These are phyloP conservation scores for Xenosphaeropsis pyriputrescens DNA, from an alignment of 2,329 filamentous ascomycete genomes.

Conservation along the genomic window DNA sequence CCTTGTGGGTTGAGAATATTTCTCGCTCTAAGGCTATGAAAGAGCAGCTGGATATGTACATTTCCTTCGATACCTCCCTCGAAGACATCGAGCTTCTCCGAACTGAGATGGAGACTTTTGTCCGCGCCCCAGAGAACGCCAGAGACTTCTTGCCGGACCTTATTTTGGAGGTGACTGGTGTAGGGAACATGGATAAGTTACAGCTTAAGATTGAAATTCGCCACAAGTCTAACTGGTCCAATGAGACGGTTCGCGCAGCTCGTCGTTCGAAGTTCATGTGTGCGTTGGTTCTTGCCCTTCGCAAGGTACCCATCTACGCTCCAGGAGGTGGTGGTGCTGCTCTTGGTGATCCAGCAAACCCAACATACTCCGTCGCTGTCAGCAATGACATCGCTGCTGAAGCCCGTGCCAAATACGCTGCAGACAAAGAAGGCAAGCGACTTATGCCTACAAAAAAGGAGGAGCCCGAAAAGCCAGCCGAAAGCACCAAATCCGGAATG, in stretches of 20 bases:
- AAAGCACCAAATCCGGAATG: too few species aligned
- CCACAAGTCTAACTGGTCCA: slow-evolving; percentile 88
- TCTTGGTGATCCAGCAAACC: slow-evolving; percentile 56
- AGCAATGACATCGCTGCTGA: slow-evolving; percentile 50
- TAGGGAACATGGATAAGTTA: slow-evolving; percentile 80
- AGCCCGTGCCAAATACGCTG: slow-evolving; percentile 43
- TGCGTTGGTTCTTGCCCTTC: slow-evolving; percentile 70
- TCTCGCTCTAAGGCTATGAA: slow-evolving; percentile 87
- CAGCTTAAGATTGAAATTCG: slow-evolving; percentile 70
- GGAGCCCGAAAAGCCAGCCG: too few species aligned
- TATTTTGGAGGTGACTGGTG: slow-evolving; percentile 59
- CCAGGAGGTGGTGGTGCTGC: slow-evolving; percentile 58
- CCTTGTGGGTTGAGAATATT: slow-evolving; percentile 89
- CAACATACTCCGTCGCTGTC: slow-evolving; percentile 67
- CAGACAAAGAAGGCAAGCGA: slow-evolving; percentile 48
- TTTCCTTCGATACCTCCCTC: slow-evolving; percentile 76
- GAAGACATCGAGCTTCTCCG: slow-evolving; percentile 81
- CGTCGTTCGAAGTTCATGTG: slow-evolving; percentile 95
- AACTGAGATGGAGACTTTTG: slow-evolving; percentile 72
- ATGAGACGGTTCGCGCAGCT: slow-evolving; percentile 66
- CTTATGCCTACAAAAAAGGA: slow-evolving; percentile 34
- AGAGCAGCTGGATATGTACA: slow-evolving; percentile 60
- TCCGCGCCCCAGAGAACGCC: slow-evolving; percentile 67
- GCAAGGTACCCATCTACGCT: slow-evolving; percentile 72
- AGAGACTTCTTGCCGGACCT: slow-evolving; percentile 86